Evolutionary conservation across 1,284 basidiomycete species (phyloP), one percentile per base, ranked within the genome.

Genomic region (Ceratobasidium papillatum): DNA sequence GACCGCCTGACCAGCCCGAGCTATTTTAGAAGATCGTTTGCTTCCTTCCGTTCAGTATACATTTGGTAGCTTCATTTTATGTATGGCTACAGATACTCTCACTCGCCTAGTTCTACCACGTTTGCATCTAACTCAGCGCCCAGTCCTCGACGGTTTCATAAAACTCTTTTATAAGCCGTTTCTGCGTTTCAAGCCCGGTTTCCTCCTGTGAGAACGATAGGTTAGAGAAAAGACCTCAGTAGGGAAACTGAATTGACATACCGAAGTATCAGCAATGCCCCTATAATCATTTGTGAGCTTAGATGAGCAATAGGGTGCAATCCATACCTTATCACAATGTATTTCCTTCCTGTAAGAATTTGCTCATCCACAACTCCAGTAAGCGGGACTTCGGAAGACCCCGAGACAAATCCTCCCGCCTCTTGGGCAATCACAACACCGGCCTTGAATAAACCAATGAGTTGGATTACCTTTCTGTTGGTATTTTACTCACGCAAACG

Each of bases 401-500:
- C 75, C 25, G 61, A 94, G 38, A 93, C 88, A 27, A 91, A 84
- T 30, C 92, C 89, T 5, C 95, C 95, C 0, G 96, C 94, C 82
- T 98, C 97, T 77, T 94, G 87, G 0, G 94, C 93, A 77, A 99
- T 96, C 76, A 96, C 91, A n/a, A 94, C 90, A 0, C 96, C 96
- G 0, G 97, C 91, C 85, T 91, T 81, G 0, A 79, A 36, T 58
- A 64, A 51, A 41, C 64, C 62, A 38, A 41, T 25, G 9, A 34
- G 34, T 51, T 75, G 3, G n/a, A 34, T 54, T 3, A 34, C n/a
- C 11, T 41, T 51, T 17, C 3, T 81, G 7, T 17, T 22, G 17
- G 56, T 78, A 73, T 78, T 78, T 22, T 45, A 84, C 87, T 80
- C 78, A 89, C 94, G 78, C 91, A 94, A 64, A 95, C 91, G 80